Base-by-base conservation (phyloP, 2,329 filamentous ascomycete genomes). In the Arthrobotrys megalospora region DNA sequence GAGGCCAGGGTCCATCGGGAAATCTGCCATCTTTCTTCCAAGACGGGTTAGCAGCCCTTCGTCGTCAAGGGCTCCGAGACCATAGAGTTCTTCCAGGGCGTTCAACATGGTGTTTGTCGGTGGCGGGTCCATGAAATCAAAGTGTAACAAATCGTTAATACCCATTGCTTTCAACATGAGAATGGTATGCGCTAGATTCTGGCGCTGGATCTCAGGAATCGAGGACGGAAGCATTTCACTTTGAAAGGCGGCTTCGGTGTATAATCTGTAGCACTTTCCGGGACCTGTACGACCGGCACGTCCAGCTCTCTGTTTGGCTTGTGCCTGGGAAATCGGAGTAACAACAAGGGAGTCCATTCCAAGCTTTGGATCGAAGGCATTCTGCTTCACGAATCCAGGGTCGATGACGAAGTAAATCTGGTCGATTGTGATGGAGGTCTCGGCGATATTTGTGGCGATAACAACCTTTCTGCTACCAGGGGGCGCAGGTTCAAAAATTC, bases 91-190 rank as follows among this genome's bases (percentile, higher is more conserved):
- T 85, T 99, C 96, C 2, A 99, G 87, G 0, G 96, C 96, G 62
- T 94, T 97, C 80, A 99, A 88, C 93, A 98, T 97, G 11, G 96
- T 98, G 82, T 98, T 97, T 34, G 96, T 96, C 0, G 96, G 96
- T 0, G 96, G 96, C 0, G 96, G 94, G 82, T 99, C 96, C 95
- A 99, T 98, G 82, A 99, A 99, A 85, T 98, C 95, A 82, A 99
- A 99, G 83, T 97, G 94, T 11, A 99, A 88, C 0, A 99, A 87
- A 83, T 99, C 96, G 83, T 99, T 98, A 84, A 99, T 98, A 2
- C 96, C 96, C 94, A 99, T 98, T 0, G 96, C 96, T 84, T 99
- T 99, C 63, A 99, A 89, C 92, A 97, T 97, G 55, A 99, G 88
- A 84, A 99, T 98, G 0, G 95, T 97, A 81, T 92, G 91, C 0